These are phyloP conservation scores for Penicillium sp. DNA, from an alignment of 2,329 filamentous ascomycete genomes.

Conservation along the genomic window DNA sequence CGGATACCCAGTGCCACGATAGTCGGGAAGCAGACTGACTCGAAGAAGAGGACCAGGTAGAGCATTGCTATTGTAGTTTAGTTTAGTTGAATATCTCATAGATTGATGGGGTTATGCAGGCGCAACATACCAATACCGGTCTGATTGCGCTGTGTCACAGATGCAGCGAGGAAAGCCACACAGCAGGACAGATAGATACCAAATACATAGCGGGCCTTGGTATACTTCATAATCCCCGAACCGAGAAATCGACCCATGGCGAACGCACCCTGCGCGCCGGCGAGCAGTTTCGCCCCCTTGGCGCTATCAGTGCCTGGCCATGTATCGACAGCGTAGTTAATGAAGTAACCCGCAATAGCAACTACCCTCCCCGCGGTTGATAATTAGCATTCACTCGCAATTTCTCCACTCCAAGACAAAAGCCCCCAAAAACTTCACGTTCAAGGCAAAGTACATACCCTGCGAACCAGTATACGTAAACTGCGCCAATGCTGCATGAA, in stretches of 20 bases:
- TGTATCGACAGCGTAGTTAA: constrained; percentile 70
- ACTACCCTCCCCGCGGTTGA: constrained; percentile 33
- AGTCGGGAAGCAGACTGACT: constrained; percentile 80
- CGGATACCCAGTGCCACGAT: constrained; percentile 78
- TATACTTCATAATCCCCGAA: constrained; percentile 64
- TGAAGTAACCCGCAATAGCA: constrained; percentile 63
- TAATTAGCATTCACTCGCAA: background rate
- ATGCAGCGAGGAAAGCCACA: constrained; percentile 60
- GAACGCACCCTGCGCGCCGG: constrained; percentile 73
- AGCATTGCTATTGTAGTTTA: constrained; percentile 51
- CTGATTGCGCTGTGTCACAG: constrained; percentile 52
- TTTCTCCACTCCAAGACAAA: background rate
- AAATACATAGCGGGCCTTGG: constrained; percentile 70
- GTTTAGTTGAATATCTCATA: background rate
- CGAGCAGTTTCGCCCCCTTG: constrained; percentile 67
- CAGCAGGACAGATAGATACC: constrained; percentile 66
- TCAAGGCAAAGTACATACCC: constrained; percentile 36
- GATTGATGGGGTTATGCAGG: background rate
- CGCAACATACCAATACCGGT: constrained; percentile 45
- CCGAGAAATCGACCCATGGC: constrained; percentile 72
- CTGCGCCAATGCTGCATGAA: constrained; percentile 74
- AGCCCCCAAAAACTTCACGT: background rate
- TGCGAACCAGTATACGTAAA: constrained; percentile 83
- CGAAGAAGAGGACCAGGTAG: constrained; percentile 74
- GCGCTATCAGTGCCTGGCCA: constrained; percentile 56